These are phyloP conservation scores for Lentinus polychrous DNA, from an alignment of 1,284 basidiomycete genomes.

Conservation along the genomic window DNA sequence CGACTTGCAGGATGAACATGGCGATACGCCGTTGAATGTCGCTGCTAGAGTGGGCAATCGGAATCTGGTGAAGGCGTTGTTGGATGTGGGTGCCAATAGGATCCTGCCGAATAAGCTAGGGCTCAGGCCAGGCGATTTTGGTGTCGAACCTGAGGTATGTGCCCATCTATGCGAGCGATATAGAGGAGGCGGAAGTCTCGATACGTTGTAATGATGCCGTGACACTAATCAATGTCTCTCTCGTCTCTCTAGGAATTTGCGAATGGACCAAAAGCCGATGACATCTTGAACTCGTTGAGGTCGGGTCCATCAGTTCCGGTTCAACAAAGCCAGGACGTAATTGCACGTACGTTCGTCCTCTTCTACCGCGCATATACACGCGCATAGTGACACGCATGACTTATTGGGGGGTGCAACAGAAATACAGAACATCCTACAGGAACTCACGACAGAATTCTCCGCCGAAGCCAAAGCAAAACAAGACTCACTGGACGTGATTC, in stretches of 20 bases:
- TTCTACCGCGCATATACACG: neutral
- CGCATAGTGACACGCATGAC: neutral
- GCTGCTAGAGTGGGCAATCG: slow-evolving; percentile 92
- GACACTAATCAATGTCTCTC: slow-evolving; percentile 10
- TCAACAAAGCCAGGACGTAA: slow-evolving; percentile 86
- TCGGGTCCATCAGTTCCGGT: slow-evolving; percentile 66
- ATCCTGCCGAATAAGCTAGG: slow-evolving; percentile 92
- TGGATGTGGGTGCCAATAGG: slow-evolving; percentile 94
- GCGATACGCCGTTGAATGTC: slow-evolving; percentile 94
- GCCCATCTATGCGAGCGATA: slow-evolving; percentile 1
- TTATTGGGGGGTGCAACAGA: slow-evolving; percentile 38
- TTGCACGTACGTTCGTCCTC: slow-evolving; percentile 52
- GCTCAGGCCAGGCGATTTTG: slow-evolving; percentile 88
- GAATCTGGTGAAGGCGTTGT: slow-evolving; percentile 77
- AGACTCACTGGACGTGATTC: slow-evolving; percentile 79
- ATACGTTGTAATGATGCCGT: slow-evolving; percentile 6
- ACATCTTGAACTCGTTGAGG: slow-evolving; percentile 63
- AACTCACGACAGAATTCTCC: slow-evolving; percentile 73
- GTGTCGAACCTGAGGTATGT: slow-evolving; percentile 82
- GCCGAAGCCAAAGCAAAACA: slow-evolving; percentile 84
- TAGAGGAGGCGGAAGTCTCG: too few species aligned
- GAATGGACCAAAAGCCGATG: slow-evolving; percentile 63
- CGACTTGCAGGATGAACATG: slow-evolving; percentile 92
- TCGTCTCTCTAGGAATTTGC: slow-evolving; percentile 48
- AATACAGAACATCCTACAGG: slow-evolving; percentile 79